Percentiles rank a stretch among this genome's conserved stretches.
phyloP scores from a whole-genome alignment of 2,329 filamentous ascomycete genomes.

The Alternaria sp. region DNA sequence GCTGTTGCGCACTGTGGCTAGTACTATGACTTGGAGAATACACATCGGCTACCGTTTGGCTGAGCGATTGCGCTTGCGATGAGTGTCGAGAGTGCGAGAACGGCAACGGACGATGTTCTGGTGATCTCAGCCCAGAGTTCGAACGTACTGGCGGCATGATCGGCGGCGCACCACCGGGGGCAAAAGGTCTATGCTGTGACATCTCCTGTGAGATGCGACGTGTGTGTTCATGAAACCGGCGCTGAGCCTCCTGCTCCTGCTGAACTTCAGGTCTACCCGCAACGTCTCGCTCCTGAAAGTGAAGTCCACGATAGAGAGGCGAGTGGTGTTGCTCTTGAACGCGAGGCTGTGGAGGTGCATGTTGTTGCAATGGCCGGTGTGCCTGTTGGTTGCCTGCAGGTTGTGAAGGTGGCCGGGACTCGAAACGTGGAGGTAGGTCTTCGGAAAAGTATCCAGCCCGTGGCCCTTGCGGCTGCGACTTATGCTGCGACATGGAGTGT shows the following conservation, averaged over 20 bases:
- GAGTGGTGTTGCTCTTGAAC: conserved; percentile 37
- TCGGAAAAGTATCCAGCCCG: conserved; percentile 47
- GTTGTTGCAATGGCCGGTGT: conserved; percentile 35
- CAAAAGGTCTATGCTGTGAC: conserved; percentile 34
- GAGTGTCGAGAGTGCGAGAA: conserved; percentile 38
- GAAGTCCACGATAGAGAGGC: conserved; percentile 29
- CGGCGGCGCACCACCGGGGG: conserved; percentile 22
- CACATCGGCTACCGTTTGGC: conserved; percentile 29
- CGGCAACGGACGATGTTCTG: conserved; percentile 39
- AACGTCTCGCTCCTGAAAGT: conserved; percentile 38
- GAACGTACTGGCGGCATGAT: conserved; percentile 37
- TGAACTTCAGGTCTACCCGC: conserved; percentile 32
- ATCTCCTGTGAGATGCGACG: conserved; percentile 44
- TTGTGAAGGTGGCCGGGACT: conserved; percentile 39
- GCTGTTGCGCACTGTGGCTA: conserved; percentile 26
- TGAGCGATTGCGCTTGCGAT: conserved; percentile 32
- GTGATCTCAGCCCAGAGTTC: conserved; percentile 33
- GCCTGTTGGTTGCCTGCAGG: conserved; percentile 29
- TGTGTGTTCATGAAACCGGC: conserved; percentile 37
- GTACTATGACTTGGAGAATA: conserved; percentile 26
- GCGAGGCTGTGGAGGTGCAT: conserved; percentile 33
- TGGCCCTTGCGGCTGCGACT: conserved; percentile 38
- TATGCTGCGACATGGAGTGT: conserved; percentile 36
- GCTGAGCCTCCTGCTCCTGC: conserved; percentile 40
- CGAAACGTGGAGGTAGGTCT: conserved; percentile 35